Base-by-base conservation (phyloP, 257 asterid species). In the Solanum pennellii region DNA sequence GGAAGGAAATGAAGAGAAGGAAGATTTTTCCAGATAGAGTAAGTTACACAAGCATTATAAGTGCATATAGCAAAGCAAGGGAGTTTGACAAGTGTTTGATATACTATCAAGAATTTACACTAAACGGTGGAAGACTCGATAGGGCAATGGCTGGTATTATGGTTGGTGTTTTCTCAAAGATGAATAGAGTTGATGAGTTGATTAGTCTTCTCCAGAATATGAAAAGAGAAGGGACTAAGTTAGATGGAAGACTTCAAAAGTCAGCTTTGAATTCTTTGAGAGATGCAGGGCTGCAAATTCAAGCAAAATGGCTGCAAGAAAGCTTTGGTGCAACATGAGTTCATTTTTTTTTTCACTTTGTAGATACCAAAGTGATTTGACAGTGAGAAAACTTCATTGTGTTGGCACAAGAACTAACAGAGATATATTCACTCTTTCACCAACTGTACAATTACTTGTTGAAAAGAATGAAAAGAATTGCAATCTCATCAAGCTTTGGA, bases 1-100 rank as follows among this genome's bases (percentile, higher is more conserved):
- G 98, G 98, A 97, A 92, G 59, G 99, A 97, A 92, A 95, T 95
- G 98, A 92, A 88, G 84, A 77, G 98, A 59, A 89, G 98, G 86
- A 93, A 89, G 68, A 87, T 95, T 52, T 76, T 72, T 83, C 94
- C 99, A 0, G 98, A 97, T 66, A 86, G 91, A 14, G 95, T 97
- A 3, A 94, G 98, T 74, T 97, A 95, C 92, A 97, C 99, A 12
- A 91, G 96, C 1, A 92, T 93, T 18, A 93, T 97, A 35, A 91
- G 92, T 29, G 98, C 94, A 5, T 94, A 95, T 88, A 94, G 94
- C 84, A 88, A 83, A 86, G 97, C 95, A 6, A 87, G 92, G 42
- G 97, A 94, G 89, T 87, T 88, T 18, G 95, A 92, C 11, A 89
- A n/a, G 72, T 95, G 98, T 59, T 72, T 91, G 62, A 91, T 73